These are phyloP conservation scores for Oryza australiensis DNA, from an alignment of 176 grass and related monocot genomes.

Conservation along the genomic window DNA sequence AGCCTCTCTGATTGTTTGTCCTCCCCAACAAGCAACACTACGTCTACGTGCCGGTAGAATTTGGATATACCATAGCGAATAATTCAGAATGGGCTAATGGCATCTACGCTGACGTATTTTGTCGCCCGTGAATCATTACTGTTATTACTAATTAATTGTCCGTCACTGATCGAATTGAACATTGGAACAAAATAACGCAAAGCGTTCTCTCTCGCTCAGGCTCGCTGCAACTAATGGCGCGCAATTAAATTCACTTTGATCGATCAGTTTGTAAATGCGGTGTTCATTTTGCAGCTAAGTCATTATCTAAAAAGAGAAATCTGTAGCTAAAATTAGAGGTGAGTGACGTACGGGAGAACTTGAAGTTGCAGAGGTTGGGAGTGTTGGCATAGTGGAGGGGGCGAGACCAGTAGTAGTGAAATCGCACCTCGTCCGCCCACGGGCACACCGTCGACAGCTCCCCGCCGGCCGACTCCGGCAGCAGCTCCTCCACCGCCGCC, in stretches of 20 bases:
- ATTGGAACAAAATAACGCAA: not conserved
- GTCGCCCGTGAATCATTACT: not conserved
- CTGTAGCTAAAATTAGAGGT: not conserved
- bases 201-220: no score
- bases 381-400: constrained; percentile 91
- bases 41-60: not conserved
- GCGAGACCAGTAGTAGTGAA: constrained; percentile 75
- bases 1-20: not conserved
- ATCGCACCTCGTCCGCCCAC: constrained; percentile 69
- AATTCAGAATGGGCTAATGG: not conserved
- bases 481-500: constrained; percentile 63
- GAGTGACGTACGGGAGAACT: constrained; percentile 50
- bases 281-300: not conserved
- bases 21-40: constrained; percentile 22
- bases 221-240: not conserved
- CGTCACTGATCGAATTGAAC: not conserved
- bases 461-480: constrained; percentile 63
- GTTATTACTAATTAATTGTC: not conserved
- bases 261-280: not conserved
- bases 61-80: not conserved
- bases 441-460: constrained; percentile 82
- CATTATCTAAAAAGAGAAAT: not conserved
- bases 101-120: not conserved
- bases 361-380: constrained; percentile 72
- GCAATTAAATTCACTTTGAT: not conserved